Percentiles rank a stretch among this genome's conserved stretches.
These are phyloP conservation scores for Botrytis cinerea DNA, from an alignment of 2,329 filamentous ascomycete species.

Conservation along the genomic window DNA sequence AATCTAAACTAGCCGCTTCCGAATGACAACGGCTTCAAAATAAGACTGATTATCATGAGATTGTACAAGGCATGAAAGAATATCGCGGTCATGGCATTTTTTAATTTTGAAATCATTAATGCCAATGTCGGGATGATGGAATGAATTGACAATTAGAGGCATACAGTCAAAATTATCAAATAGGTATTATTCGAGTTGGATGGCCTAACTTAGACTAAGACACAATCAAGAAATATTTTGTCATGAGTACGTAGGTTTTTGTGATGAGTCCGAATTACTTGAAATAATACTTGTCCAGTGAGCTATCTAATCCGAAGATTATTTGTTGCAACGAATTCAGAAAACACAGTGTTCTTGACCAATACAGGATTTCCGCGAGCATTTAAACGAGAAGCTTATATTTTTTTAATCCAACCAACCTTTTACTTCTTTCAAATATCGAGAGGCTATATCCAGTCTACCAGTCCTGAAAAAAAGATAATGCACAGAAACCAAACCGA, in stretches of 20 bases:
- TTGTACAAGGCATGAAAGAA: background rate
- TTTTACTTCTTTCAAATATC: background rate
- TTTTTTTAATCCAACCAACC: background rate
- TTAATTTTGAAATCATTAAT: background rate
- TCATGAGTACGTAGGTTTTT: background rate
- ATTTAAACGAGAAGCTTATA: background rate
- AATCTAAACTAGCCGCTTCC: background rate
- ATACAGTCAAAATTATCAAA: background rate
- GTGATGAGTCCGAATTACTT: background rate
- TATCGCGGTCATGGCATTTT: too few species aligned
- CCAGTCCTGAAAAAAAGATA: background rate
- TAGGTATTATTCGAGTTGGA: background rate
- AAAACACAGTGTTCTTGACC: background rate
- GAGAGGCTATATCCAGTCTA: background rate
- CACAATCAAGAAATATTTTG: background rate
- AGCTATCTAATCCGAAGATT: background rate
- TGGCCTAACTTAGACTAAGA: background rate
- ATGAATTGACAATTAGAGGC: background rate
- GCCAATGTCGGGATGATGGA: background rate
- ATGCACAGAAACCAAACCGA: background rate
- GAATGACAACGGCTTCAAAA: background rate
- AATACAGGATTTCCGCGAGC: background rate
- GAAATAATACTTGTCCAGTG: background rate
- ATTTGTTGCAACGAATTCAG: background rate
- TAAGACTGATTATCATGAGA: background rate